These are phyloP conservation scores for Cicer cuneatum DNA, from an alignment of 306 rosid species.

Conservation along the genomic window DNA sequence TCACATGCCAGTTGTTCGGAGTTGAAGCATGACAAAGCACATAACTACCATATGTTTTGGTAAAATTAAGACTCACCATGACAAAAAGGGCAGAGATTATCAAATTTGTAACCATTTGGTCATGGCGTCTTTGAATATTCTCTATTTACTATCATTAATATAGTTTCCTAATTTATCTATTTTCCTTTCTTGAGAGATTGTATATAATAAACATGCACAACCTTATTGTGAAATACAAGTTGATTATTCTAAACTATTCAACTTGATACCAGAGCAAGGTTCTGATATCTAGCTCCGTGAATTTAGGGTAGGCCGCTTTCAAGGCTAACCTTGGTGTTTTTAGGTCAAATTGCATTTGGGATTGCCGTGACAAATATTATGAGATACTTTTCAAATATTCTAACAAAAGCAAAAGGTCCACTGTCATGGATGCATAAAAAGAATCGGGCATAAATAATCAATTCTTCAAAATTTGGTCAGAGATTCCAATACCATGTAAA, in stretches of 20 bases:
- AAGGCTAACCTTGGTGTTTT: too few relatives aligned
- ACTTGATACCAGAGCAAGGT: too few relatives aligned
- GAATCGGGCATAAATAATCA: constrained; percentile 28
- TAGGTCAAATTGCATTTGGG: too few relatives aligned
- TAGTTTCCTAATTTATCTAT: too few relatives aligned
- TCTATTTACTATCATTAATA: too few relatives aligned
- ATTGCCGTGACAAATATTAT: background rate
- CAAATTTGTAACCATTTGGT: constrained; percentile 30
- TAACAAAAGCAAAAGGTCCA: constrained; percentile 19
- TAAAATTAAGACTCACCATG: constrained; percentile 32
- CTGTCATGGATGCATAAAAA: constrained; percentile 11
- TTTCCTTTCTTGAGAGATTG: too few relatives aligned
- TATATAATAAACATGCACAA: too few relatives aligned
- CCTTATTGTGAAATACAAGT: too few relatives aligned
- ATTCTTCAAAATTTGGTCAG: constrained; percentile 14
- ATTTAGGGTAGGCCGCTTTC: too few relatives aligned
- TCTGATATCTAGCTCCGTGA: too few relatives aligned
- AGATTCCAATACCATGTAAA: constrained; percentile 28
- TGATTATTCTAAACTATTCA: too few relatives aligned
- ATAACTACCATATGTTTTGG: background rate
- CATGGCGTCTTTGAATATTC: constrained; percentile 2
- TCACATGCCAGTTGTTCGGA: background rate
- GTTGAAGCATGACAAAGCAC: constrained; percentile 15
- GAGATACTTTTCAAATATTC: background rate
- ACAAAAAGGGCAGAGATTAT: background rate